Base-by-base conservation (phyloP, 768 basidiomycete species). In the Xerocomellus dryophilus region DNA sequence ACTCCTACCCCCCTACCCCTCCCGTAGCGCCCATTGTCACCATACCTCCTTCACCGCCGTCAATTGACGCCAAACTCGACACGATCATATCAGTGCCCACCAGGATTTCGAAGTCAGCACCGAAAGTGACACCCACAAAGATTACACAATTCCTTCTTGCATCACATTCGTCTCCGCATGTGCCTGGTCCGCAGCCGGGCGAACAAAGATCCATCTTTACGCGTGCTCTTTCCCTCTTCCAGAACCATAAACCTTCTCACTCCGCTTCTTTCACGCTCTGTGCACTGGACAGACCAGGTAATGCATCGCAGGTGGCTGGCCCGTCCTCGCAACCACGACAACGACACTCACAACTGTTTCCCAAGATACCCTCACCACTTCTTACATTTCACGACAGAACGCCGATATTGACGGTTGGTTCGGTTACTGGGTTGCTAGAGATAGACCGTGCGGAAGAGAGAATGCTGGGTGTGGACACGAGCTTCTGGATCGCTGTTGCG, bases 401-500 rank as follows among this genome's bases (percentile, higher is more conserved):
- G 3, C 85, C 89, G 0, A 68, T 87, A 5, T 74, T 84, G 53
- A 82, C 81, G 1, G 75, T 85, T 17, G 71, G 77, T 3, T 81
- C 83, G 0, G 70, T 80, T 7, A 82, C 78, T 1, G 89, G 90
- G 5, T 49, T 82, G 32, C 70, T 92, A 36, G 86, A 87, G 64
- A 68, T 92, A 35, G 80, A 90, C 35, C 69, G 73, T 47, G 70
- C 73, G 5, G 79, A 86, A 54, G 82, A 82, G 48, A 68, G 73
- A 17, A 68, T 76, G 29, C 63, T 90, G 21, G 90, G 89, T 14
- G 81, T 93, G 27, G 86, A 90, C 44, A 79, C 80, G 25, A 83
- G 83, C 49, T 92, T 92, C 64, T 92, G 88, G 84, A 76, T 93
- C 42, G 81, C 87, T 1, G 74, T 88, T 38, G 84, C 84, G 0